Conservation (phyloP, 257 asterid genomes). For the Gynochthodes officinalis region DNA sequence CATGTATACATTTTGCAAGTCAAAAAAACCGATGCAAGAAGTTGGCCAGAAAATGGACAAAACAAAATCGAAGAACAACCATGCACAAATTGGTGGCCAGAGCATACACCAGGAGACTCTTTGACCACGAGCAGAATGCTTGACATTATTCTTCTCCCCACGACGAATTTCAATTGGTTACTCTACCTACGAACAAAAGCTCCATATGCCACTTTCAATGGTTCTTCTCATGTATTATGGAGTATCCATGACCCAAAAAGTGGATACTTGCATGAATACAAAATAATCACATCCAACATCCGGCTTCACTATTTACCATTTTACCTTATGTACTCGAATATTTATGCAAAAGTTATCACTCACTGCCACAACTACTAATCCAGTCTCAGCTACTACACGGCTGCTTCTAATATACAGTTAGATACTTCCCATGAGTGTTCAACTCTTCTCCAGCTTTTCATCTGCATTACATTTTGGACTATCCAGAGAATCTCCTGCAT, state of each 20-base stretch:
- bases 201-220: slow-evolving; percentile 19
- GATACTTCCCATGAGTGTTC: slow-evolving; percentile 16
- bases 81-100: slow-evolving; percentile 13
- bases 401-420: slow-evolving; percentile 12
- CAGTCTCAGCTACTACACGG: slow-evolving; percentile 10
- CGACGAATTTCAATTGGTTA: slow-evolving; percentile 24
- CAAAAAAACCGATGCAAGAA: slow-evolving; percentile 9
- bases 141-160: slow-evolving; percentile 26
- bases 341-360: slow-evolving; percentile 35
- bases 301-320: slow-evolving; percentile 25
- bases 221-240: slow-evolving; percentile 22
- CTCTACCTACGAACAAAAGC: slow-evolving; percentile 28
- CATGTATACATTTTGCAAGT: slow-evolving; percentile 36
- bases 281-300: slow-evolving; percentile 30
- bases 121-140: slow-evolving; percentile 22
- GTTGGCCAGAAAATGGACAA: slow-evolving; percentile 1
- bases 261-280: slow-evolving; percentile 31
- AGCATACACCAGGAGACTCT: slow-evolving; percentile 15
- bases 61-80: neutral
- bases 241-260: slow-evolving; percentile 47
- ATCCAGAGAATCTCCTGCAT: slow-evolving; percentile 74
- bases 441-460: slow-evolving; percentile 31
- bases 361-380: slow-evolving; percentile 19
- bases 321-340: slow-evolving; percentile 29
- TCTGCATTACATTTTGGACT: slow-evolving; percentile 62